Percentiles rank a stretch among this genome's conserved stretches.
Evolutionary conservation across 2,329 filamentous ascomycete genomes (phyloP).

Genomic region (Raffaelea arxii): DNA sequence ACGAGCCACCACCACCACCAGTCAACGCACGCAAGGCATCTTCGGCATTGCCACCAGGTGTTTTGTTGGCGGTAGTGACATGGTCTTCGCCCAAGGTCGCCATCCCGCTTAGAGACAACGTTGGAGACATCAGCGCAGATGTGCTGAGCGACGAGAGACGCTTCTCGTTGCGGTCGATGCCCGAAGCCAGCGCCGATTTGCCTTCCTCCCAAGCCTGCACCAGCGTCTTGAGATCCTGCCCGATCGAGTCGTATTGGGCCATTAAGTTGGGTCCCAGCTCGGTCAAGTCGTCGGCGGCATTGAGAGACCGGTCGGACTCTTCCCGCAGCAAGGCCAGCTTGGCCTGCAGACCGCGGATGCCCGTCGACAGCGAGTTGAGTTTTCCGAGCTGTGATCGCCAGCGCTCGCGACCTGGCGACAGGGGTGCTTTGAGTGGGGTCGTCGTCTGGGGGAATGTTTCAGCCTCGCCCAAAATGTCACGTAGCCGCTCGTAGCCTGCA

Average conservation of each 20-base stretch:
- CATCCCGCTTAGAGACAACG: slow-evolving; percentile 56
- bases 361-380: slow-evolving; percentile 77
- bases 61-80: not conserved
- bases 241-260: slow-evolving; percentile 90
- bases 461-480: slow-evolving; percentile 64
- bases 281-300: slow-evolving; percentile 61
- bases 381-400: slow-evolving; percentile 82
- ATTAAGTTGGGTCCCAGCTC: slow-evolving; percentile 73
- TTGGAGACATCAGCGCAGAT: slow-evolving; percentile 43
- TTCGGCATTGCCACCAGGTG: slow-evolving; percentile 22
- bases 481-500: slow-evolving; percentile 55
- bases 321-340: slow-evolving; percentile 89
- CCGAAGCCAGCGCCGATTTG: slow-evolving; percentile 69
- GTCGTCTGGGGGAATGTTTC: slow-evolving; percentile 51
- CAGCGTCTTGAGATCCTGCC: slow-evolving; percentile 70
- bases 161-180: slow-evolving; percentile 73
- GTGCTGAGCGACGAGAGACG: slow-evolving; percentile 51
- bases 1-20: slow-evolving; percentile 47
- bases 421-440: slow-evolving; percentile 47
- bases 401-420: slow-evolving; percentile 69
- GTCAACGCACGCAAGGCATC: slow-evolving; percentile 67
- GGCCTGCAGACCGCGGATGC: slow-evolving; percentile 83
- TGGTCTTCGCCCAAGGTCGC: slow-evolving; percentile 46
- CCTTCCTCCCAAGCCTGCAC: slow-evolving; percentile 83
- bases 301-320: slow-evolving; percentile 71